Evolutionary conservation across 106 monocot species (phyloP).

Genomic region (Phalaenopsis aphrodite): DNA sequence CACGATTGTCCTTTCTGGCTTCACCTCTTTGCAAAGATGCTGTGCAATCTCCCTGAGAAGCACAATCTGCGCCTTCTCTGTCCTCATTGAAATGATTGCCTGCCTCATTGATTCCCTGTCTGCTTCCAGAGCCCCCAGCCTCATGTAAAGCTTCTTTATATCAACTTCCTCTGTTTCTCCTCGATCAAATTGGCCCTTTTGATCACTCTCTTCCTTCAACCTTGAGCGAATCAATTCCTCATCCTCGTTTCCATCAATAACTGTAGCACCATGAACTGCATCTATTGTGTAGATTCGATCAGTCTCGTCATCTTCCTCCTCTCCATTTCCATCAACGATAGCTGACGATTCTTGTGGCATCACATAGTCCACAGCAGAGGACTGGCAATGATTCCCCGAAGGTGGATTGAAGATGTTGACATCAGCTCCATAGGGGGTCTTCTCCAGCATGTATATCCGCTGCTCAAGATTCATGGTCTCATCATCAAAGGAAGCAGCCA

Average conservation of each 20-base stretch:
- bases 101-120: slow-evolving; percentile 69
- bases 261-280: slow-evolving; percentile 23
- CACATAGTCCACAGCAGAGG: neutral
- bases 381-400: neutral
- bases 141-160: slow-evolving; percentile 52
- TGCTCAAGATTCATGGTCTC: slow-evolving; percentile 8
- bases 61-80: slow-evolving; percentile 50
- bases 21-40: slow-evolving; percentile 34
- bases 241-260: slow-evolving; percentile 5
- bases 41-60: slow-evolving; percentile 55
- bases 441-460: slow-evolving; percentile 25
- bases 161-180: slow-evolving; percentile 25
- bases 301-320: slow-evolving; percentile 11
- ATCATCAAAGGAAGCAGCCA: neutral
- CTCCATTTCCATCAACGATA: neutral
- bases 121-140: slow-evolving; percentile 55
- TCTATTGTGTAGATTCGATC: slow-evolving; percentile 27
- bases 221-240: neutral
- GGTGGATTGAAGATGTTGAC: neutral
- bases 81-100: slow-evolving; percentile 39
- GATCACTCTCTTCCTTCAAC: neutral
- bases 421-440: slow-evolving; percentile 11
- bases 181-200: slow-evolving; percentile 1
- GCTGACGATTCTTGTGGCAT: neutral
- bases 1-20: slow-evolving; percentile 12